These are phyloP conservation scores for Talaromyces ruber DNA, from an alignment of 495 filamentous ascomycete genomes.

Conservation along the genomic window DNA sequence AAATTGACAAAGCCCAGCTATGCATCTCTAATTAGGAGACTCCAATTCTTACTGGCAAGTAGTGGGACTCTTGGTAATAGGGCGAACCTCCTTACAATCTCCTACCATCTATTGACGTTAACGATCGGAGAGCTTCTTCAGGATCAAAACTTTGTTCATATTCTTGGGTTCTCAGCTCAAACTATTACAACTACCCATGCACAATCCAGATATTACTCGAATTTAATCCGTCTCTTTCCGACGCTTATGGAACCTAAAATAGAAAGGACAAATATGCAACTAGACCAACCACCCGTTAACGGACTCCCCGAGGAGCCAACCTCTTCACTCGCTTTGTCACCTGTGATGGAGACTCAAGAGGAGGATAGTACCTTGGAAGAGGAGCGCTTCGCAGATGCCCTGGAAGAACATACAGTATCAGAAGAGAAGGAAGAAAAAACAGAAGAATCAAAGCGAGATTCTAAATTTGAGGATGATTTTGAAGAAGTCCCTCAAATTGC, in stretches of 20 bases:
- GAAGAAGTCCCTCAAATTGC: neutral
- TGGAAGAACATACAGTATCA: neutral
- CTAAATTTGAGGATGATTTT: conserved; percentile 7
- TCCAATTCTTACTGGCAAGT: neutral
- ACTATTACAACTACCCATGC: conserved; percentile 1
- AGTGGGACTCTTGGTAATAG: neutral
- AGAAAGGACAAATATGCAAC: neutral
- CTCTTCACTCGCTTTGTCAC: conserved; percentile 1
- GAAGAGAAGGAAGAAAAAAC: conserved; percentile 1
- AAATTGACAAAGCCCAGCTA: neutral
- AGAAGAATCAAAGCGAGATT: conserved; percentile 3
- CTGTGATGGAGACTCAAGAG: conserved; percentile 5
- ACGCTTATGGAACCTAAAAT: neutral
- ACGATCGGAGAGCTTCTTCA: neutral
- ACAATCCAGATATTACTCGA: neutral
- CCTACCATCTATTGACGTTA: neutral
- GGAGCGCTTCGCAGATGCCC: conserved; percentile 4
- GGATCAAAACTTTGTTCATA: neutral
- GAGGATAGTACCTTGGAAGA: conserved; percentile 5
- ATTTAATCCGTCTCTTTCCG: neutral
- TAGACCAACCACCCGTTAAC: neutral
- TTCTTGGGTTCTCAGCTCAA: neutral
- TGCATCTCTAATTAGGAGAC: neutral
- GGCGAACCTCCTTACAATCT: neutral
- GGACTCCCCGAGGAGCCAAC: neutral